A percentile compares a stretch with the other conserved stretches of the same genome.
These are phyloP conservation scores for Camelina sativa DNA, from an alignment of 345 rosid genomes.

Conservation along the genomic window DNA sequence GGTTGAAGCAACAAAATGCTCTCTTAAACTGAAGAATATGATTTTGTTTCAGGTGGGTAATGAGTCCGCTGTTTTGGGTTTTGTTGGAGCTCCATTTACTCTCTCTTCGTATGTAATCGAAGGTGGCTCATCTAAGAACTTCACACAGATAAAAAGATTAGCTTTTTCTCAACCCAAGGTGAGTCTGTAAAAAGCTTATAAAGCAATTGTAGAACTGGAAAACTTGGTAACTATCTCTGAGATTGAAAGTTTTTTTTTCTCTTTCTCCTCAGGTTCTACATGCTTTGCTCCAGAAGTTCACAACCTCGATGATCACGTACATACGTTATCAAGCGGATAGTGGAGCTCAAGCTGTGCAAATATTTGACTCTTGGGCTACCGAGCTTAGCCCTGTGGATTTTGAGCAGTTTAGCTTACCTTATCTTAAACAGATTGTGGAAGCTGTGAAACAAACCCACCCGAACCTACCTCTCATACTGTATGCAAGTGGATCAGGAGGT, in stretches of 20 bases:
- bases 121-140: conserved; percentile 98
- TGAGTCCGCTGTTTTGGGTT: conserved; percentile 87
- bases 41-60: conserved; percentile 64
- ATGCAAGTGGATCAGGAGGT: conserved; percentile 97
- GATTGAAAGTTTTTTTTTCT: conserved; percentile 15
- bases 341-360: conserved; percentile 98
- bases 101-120: conserved; percentile 92
- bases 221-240: not conserved
- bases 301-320: conserved; percentile 88
- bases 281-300: conserved; percentile 78
- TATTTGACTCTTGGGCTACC: conserved; percentile 97
- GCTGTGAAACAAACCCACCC: conserved; percentile 89
- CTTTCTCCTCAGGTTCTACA: conserved; percentile 68
- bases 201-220: not conserved
- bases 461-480: conserved; percentile 81
- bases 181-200: not conserved
- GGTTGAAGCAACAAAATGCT: not conserved
- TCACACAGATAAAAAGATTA: conserved; percentile 74
- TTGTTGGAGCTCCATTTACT: conserved; percentile 99
- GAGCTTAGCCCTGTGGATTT: conserved; percentile 97
- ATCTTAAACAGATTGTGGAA: conserved; percentile 83
- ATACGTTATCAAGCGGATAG: conserved; percentile 79
- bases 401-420: conserved; percentile 90
- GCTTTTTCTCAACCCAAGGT: conserved; percentile 97
- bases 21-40: conserved; percentile 22